phyloP scores from a whole-genome alignment of 768 basidiomycete species.

The Rhodocollybia butyracea region DNA sequence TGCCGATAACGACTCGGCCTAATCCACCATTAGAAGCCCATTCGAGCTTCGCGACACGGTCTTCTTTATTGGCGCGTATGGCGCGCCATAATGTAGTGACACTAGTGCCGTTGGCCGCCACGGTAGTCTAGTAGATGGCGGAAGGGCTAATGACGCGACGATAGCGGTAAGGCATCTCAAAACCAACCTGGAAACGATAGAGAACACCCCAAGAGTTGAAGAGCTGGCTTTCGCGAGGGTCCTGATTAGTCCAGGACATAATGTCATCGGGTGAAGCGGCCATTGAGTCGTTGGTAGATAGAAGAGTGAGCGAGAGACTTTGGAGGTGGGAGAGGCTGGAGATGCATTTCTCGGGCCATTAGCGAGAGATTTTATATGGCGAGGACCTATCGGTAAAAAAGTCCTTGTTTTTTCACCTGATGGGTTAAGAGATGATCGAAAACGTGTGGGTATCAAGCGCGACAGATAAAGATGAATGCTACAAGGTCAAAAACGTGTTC shows the following conservation, averaged over 20 bases:
- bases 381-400: constrained; percentile 40
- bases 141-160: constrained; percentile 18
- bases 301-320: constrained; percentile 19
- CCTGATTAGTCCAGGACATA: constrained; percentile 84
- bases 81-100: constrained; percentile 77
- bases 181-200: constrained; percentile 73
- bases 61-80: constrained; percentile 83
- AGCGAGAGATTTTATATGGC: constrained; percentile 52
- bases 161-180: constrained; percentile 10
- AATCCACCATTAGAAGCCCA: constrained; percentile 83
- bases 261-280: constrained; percentile 59
- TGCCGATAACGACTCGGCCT: constrained; percentile 82
- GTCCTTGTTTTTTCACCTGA: constrained; percentile 41
- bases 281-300: constrained; percentile 32
- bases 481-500: constrained; percentile 64
- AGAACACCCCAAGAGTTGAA: constrained; percentile 80
- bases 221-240: constrained; percentile 78
- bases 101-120: constrained; percentile 59
- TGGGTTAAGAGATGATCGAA: constrained; percentile 65
- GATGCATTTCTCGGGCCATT: constrained; percentile 17
- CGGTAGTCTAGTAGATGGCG: constrained; percentile 52
- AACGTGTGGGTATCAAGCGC: constrained; percentile 68
- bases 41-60: constrained; percentile 84
- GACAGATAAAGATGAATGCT: constrained; percentile 71
- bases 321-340: constrained; percentile 28